These are phyloP conservation scores for Medicago lupulina DNA, from an alignment of 306 rosid genomes.

Conservation along the genomic window DNA sequence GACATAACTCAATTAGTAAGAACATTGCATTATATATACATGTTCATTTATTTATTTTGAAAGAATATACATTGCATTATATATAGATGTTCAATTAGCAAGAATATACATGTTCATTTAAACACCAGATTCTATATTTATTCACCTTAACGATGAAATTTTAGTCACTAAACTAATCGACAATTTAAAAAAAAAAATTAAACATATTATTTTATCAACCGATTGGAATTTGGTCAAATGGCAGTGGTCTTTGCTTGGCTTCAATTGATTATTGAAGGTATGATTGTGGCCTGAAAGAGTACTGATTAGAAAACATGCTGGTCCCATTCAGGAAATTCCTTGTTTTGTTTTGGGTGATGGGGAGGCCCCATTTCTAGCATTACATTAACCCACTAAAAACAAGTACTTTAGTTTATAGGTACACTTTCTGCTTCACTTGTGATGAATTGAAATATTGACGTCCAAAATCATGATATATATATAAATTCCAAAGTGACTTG, in stretches of 20 bases:
- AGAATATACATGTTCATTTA: too few relatives aligned
- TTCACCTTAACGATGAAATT: too few relatives aligned
- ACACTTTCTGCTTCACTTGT: constrained; percentile 34
- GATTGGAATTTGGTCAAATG: constrained; percentile 48
- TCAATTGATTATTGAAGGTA: constrained; percentile 17
- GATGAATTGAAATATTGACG: constrained; percentile 16
- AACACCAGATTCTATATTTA: too few relatives aligned
- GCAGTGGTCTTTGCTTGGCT: constrained; percentile 25
- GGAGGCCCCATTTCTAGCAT: constrained; percentile 39
- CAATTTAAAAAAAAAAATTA: too few relatives aligned
- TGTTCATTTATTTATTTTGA: too few relatives aligned
- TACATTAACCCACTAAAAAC: constrained; percentile 43
- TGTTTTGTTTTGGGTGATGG: constrained; percentile 33
- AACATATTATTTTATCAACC: neutral
- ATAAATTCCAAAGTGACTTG: constrained; percentile 15
- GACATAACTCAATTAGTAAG: too few relatives aligned
- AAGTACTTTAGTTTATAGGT: constrained; percentile 21
- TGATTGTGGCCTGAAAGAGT: constrained; percentile 28
- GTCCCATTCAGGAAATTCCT: constrained; percentile 45
- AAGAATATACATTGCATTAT: too few relatives aligned
- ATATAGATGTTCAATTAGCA: too few relatives aligned
- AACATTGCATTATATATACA: too few relatives aligned
- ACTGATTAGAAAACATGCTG: constrained; percentile 36
- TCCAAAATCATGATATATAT: constrained; percentile 23
- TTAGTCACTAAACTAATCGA: too few relatives aligned